These are phyloP conservation scores for Terfezia boudieri DNA, from an alignment of 495 filamentous ascomycete genomes.

Conservation along the genomic window DNA sequence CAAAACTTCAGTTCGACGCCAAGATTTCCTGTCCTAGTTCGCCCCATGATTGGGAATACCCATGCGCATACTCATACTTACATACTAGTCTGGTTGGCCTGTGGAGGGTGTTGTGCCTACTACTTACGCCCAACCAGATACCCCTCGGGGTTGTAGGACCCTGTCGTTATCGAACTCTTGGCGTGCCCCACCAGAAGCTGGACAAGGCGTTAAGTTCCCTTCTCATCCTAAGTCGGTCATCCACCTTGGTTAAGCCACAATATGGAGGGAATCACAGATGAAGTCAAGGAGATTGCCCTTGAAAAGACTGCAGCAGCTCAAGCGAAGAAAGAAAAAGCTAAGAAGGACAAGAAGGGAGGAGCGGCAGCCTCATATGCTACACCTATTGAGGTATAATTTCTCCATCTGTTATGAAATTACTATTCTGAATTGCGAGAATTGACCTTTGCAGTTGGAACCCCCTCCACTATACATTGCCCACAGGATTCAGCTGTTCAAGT, in stretches of 20 bases:
- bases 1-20: neutral
- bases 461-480: slow-evolving; percentile 60
- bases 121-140: too few species aligned
- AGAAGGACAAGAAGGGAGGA: slow-evolving; percentile 21
- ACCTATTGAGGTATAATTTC: slow-evolving; percentile 24
- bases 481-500: slow-evolving; percentile 68
- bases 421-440: too few species aligned
- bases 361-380: slow-evolving; percentile 21
- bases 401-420: too few species aligned
- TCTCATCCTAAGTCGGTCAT: too few species aligned
- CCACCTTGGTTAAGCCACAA: too few species aligned
- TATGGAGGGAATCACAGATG: slow-evolving; percentile 18
- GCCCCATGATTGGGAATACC: neutral
- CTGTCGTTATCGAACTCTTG: neutral
- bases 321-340: slow-evolving; percentile 17
- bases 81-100: too few species aligned
- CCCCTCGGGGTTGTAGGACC: too few species aligned
- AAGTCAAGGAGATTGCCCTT: slow-evolving; percentile 28
- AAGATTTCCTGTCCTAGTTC: neutral
- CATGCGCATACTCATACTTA: neutral
- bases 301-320: slow-evolving; percentile 5
- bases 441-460: slow-evolving; percentile 23
- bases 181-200: neutral
- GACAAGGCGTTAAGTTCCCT: too few species aligned
- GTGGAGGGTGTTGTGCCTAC: too few species aligned